Conservation (phyloP, 495 filamentous ascomycete genomes). For the Penicillium longicatenatum region DNA sequence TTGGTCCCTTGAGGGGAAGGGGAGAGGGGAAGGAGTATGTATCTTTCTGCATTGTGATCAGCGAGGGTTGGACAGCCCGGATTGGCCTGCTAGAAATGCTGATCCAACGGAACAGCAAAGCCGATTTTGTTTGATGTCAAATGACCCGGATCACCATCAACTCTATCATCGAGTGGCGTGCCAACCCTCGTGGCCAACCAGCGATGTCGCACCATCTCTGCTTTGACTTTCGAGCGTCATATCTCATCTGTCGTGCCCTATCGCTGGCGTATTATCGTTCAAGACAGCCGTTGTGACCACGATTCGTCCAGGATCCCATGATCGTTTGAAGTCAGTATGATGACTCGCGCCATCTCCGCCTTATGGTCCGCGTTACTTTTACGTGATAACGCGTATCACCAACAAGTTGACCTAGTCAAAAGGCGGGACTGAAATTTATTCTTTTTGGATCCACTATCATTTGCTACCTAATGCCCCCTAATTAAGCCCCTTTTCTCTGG, state of each 20-base stretch:
- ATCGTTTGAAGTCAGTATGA: conserved; percentile 6
- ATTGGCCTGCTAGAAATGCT: conserved; percentile 1
- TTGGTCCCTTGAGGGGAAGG: conserved; percentile 2
- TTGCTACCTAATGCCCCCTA: conserved; percentile 19
- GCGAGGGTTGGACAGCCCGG: conserved; percentile 8
- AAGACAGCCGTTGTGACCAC: conserved; percentile 9
- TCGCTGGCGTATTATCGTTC: conserved; percentile 21
- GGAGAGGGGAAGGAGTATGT: not conserved
- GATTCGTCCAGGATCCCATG: conserved; percentile 21
- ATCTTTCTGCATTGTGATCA: conserved; percentile 4
- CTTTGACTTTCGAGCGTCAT: conserved; percentile 13
- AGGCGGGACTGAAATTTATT: not conserved
- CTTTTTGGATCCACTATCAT: not conserved
- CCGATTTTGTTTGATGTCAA: conserved; percentile 2
- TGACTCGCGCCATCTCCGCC: conserved; percentile 1
- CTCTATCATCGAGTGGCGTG: conserved; percentile 29
- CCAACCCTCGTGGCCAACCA: conserved; percentile 28
- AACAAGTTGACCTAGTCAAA: not conserved
- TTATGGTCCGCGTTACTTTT: conserved; percentile 6
- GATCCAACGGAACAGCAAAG: conserved; percentile 4
- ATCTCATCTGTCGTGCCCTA: conserved; percentile 13
- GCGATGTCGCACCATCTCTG: conserved; percentile 14
- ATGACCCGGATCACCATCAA: conserved; percentile 13
- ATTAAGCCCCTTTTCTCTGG: conserved; percentile 22
- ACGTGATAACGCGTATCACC: conserved; percentile 23